Evolutionary conservation across 768 basidiomycete species (phyloP).

Genomic region (Sarcomyxa edulis): DNA sequence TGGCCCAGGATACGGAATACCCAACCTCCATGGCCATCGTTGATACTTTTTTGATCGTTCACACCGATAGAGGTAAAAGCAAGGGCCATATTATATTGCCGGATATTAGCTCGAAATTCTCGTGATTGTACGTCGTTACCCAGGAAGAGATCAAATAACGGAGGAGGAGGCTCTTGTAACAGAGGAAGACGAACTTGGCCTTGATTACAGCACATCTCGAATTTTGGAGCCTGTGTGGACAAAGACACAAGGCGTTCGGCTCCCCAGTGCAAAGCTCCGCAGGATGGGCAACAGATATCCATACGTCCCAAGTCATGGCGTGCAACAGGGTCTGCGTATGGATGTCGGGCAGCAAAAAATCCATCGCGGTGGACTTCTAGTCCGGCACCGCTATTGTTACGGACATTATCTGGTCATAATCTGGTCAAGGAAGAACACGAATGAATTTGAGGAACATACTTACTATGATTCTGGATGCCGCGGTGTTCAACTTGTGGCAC

Average conservation of each 20-base stretch:
- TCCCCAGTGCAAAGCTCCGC: slow-evolving; percentile 12
- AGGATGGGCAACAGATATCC: slow-evolving; percentile 9
- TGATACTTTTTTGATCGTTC: slow-evolving; percentile 18
- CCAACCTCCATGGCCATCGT: slow-evolving; percentile 16
- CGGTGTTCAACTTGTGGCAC: too few relatives aligned
- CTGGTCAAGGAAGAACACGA: too few relatives aligned
- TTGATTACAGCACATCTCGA: slow-evolving; percentile 22
- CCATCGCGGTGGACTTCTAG: too few relatives aligned
- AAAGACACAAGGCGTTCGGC: slow-evolving; percentile 5
- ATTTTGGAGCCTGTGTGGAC: slow-evolving; percentile 8
- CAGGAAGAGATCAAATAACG: slow-evolving; percentile 7
- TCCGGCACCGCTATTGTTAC: too few relatives aligned
- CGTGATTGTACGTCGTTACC: slow-evolving; percentile 3
- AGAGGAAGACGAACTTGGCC: slow-evolving; percentile 18
- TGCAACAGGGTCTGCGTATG: too few relatives aligned
- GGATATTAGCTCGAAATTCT: slow-evolving; percentile 26
- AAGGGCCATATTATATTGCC: slow-evolving; percentile 32
- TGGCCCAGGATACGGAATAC: slow-evolving; percentile 21
- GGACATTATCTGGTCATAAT: too few relatives aligned
- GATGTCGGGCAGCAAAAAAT: too few relatives aligned
- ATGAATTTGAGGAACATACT: too few relatives aligned
- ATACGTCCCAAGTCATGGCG: too few relatives aligned
- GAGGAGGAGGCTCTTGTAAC: slow-evolving; percentile 15
- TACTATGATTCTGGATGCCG: too few relatives aligned
- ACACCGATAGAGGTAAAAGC: slow-evolving; percentile 35